These are phyloP conservation scores for Spongospora subterranea DNA, from an alignment of 208 protist species.

Conservation along the genomic window DNA sequence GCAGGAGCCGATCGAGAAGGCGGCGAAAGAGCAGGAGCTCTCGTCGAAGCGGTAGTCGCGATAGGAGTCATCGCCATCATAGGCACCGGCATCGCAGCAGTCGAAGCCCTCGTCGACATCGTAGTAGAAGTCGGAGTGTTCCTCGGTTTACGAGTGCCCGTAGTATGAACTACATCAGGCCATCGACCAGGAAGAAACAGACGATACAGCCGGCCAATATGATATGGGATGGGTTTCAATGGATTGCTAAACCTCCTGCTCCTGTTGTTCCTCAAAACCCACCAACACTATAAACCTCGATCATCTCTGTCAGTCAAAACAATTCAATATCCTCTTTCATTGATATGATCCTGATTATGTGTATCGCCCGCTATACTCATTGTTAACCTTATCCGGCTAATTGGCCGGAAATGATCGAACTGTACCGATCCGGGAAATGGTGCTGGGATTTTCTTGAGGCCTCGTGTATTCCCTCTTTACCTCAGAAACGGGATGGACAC, in stretches of 20 bases:
- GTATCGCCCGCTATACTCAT: too few species aligned
- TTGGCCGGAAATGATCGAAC: too few species aligned
- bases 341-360: too few species aligned
- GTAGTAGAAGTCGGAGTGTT: background rate
- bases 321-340: too few species aligned
- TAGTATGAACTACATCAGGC: background rate
- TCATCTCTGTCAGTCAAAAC: too few species aligned
- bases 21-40: background rate
- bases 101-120: background rate
- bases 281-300: too few species aligned
- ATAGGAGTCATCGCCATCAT: background rate
- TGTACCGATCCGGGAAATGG: too few species aligned
- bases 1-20: background rate
- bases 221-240: conserved; percentile 51
- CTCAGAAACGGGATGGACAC: too few species aligned
- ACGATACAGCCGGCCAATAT: conserved; percentile 38
- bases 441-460: too few species aligned
- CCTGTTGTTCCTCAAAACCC: too few species aligned
- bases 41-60: background rate
- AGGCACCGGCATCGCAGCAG: background rate
- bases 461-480: too few species aligned
- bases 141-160: background rate
- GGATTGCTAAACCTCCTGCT: background rate
- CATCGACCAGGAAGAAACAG: background rate
- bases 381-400: too few species aligned